Conservation (phyloP, 148 eudicot species). For the Chenopodium berlandieri region DNA sequence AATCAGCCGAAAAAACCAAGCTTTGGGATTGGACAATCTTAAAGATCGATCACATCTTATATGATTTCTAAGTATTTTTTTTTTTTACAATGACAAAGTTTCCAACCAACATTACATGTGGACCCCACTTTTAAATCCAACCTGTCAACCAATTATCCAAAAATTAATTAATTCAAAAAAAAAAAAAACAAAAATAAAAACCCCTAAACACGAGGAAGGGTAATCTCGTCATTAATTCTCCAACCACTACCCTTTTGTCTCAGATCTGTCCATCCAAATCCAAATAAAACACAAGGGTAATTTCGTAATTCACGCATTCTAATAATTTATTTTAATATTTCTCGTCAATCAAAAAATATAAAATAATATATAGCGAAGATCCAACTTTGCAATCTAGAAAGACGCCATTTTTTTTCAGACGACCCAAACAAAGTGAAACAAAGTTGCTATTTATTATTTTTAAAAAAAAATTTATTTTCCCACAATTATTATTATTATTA, state of each 20-base stretch:
- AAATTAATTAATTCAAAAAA: background rate
- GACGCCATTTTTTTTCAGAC: conserved; percentile 42
- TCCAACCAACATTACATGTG: conserved; percentile 2
- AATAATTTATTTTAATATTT: too few species aligned
- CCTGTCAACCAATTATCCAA: conserved; percentile 29
- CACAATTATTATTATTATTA: too few species aligned
- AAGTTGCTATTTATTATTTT: background rate
- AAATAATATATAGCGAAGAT: conserved; percentile 33
- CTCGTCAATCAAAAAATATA: too few species aligned
- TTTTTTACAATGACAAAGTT: conserved; percentile 3
- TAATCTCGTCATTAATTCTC: background rate
- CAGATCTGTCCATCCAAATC: conserved; percentile 2
- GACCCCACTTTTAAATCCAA: conserved; percentile 25
- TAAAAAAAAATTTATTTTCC: too few species aligned
- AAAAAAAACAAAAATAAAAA: background rate
- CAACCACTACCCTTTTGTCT: background rate
- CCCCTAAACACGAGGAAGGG: conserved; percentile 3
- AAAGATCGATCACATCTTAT: conserved; percentile 10
- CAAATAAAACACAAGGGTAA: background rate
- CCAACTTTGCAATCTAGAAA: conserved; percentile 53
- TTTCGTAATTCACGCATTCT: conserved; percentile 3
- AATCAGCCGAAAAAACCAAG: background rate
- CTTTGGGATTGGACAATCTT: conserved; percentile 12
- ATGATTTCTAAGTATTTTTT: too few species aligned
- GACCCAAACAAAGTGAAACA: conserved; percentile 27